These are phyloP conservation scores for Inga leiocalycina DNA, from an alignment of 306 rosid genomes.

Conservation along the genomic window DNA sequence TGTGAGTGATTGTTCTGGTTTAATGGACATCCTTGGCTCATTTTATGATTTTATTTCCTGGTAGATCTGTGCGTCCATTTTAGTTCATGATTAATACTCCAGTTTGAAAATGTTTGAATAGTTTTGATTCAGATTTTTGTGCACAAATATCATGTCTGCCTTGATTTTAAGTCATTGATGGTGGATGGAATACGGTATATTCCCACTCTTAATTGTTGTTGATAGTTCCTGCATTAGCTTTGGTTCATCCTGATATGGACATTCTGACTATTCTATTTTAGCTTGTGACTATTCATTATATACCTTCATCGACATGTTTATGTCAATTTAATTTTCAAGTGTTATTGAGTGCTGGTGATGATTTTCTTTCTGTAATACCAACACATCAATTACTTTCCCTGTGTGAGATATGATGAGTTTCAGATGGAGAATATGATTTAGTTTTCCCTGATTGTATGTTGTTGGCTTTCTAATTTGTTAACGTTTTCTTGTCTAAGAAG, in stretches of 20 bases:
- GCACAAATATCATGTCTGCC: not conserved
- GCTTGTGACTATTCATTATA: not conserved
- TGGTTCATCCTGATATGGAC: not conserved
- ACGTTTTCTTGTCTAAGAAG: not conserved
- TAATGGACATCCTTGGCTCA: constrained; percentile 47
- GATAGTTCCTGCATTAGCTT: not conserved
- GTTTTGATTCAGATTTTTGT: constrained; percentile 11
- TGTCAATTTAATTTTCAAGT: not conserved
- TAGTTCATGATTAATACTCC: constrained; percentile 13
- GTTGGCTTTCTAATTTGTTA: not conserved
- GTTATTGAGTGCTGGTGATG: not conserved
- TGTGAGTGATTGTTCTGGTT: constrained; percentile 65
- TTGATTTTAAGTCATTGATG: not conserved
- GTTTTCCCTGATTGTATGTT: not conserved
- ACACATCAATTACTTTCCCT: not conserved
- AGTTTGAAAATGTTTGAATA: constrained; percentile 5
- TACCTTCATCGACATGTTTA: not conserved
- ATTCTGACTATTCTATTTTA: not conserved
- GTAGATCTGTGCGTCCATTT: constrained; percentile 48
- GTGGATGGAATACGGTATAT: not conserved
- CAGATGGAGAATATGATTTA: not conserved
- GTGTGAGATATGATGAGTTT: not conserved
- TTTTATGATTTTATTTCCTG: constrained; percentile 46
- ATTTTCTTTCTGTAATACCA: not conserved
- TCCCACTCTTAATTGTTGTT: not conserved